phyloP scores from a whole-genome alignment of 2,329 filamentous ascomycete genomes.

The Colletotrichum cuscutae region DNA sequence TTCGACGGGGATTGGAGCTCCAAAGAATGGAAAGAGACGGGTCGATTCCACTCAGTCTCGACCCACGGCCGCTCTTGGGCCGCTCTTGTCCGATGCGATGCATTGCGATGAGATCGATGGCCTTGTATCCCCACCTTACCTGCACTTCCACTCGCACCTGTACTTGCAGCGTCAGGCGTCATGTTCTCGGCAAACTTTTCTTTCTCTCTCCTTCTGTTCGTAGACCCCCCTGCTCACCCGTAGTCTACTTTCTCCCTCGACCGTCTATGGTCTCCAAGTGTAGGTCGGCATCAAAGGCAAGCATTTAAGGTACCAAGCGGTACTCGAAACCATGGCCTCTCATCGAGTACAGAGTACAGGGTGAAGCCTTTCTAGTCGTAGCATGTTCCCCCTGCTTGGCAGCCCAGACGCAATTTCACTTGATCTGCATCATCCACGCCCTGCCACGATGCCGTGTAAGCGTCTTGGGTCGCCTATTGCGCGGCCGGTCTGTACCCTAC shows the following conservation, averaged over 20 bases:
- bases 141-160: not conserved
- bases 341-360: not conserved
- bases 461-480: slow-evolving; percentile 10
- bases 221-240: not conserved
- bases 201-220: not conserved
- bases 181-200: slow-evolving; percentile 15
- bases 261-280: not conserved
- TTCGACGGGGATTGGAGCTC: not conserved
- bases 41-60: not conserved
- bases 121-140: not conserved
- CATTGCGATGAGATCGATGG: slow-evolving; percentile 18
- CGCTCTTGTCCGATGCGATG: not conserved
- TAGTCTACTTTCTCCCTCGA: not conserved
- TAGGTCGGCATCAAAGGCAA: not conserved
- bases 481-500: not conserved
- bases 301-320: not conserved
- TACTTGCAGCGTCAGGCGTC: not conserved
- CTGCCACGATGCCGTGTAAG: slow-evolving; percentile 8
- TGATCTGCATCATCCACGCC: slow-evolving; percentile 5
- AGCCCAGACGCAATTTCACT: not conserved
- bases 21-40: not conserved
- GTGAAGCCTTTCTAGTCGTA: too few relatives aligned
- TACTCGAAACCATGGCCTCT: not conserved
- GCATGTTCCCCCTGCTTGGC: not conserved
- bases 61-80: not conserved